Conservation (phyloP, 257 asterid species). For the Schizonepeta tenuifolia region DNA sequence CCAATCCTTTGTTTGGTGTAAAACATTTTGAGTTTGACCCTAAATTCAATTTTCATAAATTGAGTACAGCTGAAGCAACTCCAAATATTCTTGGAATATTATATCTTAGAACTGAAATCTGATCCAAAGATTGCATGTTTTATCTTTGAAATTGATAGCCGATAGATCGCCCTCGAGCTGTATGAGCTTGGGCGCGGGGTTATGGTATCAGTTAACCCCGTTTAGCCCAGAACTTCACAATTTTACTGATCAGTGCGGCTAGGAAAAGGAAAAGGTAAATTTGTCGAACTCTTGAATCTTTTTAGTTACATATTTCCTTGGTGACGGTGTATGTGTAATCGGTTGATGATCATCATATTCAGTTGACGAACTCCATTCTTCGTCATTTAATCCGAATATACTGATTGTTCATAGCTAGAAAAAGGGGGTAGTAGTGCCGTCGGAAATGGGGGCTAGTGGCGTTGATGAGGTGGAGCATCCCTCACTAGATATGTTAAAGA, state of each 20-base stretch:
- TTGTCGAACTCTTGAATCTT: neutral
- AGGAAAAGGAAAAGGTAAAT: constrained; percentile 9
- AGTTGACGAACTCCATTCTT: neutral
- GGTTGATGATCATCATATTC: constrained; percentile 19
- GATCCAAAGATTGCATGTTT: neutral
- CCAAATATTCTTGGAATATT: neutral
- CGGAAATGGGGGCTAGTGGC: constrained; percentile 26
- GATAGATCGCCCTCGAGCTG: constrained; percentile 14
- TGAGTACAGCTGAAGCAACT: constrained; percentile 16
- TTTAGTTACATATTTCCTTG: neutral
- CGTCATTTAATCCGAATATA: neutral
- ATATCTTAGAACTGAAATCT: constrained; percentile 1
- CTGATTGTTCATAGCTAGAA: constrained; percentile 23
- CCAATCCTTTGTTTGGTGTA: constrained; percentile 8
- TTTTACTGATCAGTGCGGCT: constrained; percentile 24
- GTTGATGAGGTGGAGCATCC: constrained; percentile 50
- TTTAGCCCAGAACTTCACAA: constrained; percentile 5
- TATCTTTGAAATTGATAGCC: neutral
- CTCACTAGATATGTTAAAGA: constrained; percentile 83
- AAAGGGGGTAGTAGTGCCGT: constrained; percentile 20
- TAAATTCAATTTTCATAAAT: neutral
- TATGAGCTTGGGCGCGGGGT: constrained; percentile 31
- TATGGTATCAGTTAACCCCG: constrained; percentile 9
- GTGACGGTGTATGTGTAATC: constrained; percentile 17
- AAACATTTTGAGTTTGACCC: neutral